Evolutionary conservation across 805 yeast species (phyloP).

Genomic region (Saccharomycopsis sp.): DNA sequence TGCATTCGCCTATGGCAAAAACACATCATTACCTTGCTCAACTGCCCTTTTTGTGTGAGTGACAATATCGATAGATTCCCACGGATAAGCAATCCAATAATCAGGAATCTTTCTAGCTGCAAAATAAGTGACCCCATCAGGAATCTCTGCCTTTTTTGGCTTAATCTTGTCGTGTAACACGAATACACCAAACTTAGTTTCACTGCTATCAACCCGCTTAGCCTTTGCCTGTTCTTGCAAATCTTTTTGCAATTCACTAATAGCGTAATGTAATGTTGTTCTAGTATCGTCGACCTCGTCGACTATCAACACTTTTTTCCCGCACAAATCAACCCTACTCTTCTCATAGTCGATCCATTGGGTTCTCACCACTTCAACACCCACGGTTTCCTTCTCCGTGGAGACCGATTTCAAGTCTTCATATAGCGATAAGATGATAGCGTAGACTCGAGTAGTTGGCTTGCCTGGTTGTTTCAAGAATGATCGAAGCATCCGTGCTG

Average conservation of each 20-base stretch:
- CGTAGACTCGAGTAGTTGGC: conserved; percentile 89
- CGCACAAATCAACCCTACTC: conserved; percentile 43
- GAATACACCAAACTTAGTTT: conserved; percentile 65
- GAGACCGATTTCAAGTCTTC: conserved; percentile 70
- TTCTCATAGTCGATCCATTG: conserved; percentile 79
- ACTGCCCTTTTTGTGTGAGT: conserved; percentile 64
- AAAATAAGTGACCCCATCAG: conserved; percentile 58
- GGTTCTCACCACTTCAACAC: conserved; percentile 64
- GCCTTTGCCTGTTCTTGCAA: conserved; percentile 53
- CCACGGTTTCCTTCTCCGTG: conserved; percentile 48
- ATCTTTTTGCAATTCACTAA: conserved; percentile 67
- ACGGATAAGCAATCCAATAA: conserved; percentile 80
- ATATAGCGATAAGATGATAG: conserved; percentile 85
- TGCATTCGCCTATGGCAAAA: conserved; percentile 12
- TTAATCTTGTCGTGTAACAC: conserved; percentile 73
- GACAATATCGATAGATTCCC: conserved; percentile 77
- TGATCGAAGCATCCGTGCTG: conserved; percentile 92
- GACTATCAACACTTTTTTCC: conserved; percentile 64
- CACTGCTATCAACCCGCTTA: conserved; percentile 37
- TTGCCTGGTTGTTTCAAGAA: conserved; percentile 82
- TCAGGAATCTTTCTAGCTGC: conserved; percentile 75
- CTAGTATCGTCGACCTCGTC: conserved; percentile 87
- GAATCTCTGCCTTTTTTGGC: conserved; percentile 65
- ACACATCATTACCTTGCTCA: conserved; percentile 64
- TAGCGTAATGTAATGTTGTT: conserved; percentile 75